Conservation (phyloP, 257 asterid genomes). For the Solanum ossicruentum region DNA sequence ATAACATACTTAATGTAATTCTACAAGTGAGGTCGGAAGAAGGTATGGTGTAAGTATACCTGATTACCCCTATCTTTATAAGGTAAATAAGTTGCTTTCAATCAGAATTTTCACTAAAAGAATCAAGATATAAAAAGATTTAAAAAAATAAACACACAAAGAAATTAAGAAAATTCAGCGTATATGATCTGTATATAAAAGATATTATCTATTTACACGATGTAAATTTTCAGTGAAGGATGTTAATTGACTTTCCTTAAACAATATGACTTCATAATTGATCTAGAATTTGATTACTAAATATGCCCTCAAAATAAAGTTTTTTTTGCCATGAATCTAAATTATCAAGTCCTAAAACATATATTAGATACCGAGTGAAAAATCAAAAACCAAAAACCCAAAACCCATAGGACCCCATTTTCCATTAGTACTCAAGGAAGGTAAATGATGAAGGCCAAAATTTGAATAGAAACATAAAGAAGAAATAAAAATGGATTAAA, state of each 20-base stretch:
- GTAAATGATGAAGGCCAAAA: background rate
- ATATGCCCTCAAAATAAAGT: fast-evolving
- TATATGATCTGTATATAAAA: background rate
- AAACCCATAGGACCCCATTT: background rate
- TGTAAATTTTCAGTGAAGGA: background rate
- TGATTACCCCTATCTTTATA: background rate
- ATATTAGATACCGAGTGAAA: background rate
- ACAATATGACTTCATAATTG: background rate
- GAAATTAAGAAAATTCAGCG: background rate
- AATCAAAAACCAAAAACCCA: background rate
- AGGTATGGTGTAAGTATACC: fast-evolving
- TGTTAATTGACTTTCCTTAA: background rate
- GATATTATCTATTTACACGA: too few relatives aligned
- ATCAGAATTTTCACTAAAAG: background rate
- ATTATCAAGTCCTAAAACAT: background rate
- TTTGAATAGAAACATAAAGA: background rate
- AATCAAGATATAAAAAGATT: background rate
- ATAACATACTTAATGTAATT: background rate
- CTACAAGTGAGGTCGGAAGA: fast-evolving
- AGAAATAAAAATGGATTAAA: background rate
- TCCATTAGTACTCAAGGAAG: background rate
- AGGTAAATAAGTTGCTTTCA: background rate
- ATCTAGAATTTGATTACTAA: background rate
- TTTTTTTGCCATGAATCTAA: fast-evolving
- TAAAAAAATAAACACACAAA: background rate